A percentile compares a stretch with the other conserved stretches of the same genome.
phyloP scores from a whole-genome alignment of 306 rosid genomes.

The Cucurbita pepo region DNA sequence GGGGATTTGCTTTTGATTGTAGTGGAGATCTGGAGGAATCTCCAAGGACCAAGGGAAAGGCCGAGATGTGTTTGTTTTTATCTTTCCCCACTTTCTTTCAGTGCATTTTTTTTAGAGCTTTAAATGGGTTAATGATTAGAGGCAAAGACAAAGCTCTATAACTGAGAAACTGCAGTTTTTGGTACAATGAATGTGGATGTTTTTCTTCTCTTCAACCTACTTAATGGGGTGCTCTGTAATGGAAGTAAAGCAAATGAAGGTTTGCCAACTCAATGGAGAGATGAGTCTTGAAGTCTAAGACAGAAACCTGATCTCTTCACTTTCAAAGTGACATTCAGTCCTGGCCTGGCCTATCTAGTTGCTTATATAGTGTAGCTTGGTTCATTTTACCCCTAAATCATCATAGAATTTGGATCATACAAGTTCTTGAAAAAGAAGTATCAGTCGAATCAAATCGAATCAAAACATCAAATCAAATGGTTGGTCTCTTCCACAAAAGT shows the following conservation, averaged over 20 bases:
- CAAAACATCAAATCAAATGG: neutral
- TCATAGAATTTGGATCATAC: neutral
- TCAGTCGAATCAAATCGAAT: neutral
- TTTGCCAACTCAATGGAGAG: neutral
- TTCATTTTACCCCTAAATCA: neutral
- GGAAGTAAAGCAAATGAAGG: neutral
- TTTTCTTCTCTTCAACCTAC: neutral
- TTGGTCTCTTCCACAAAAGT: too few species aligned
- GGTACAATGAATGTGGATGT: neutral
- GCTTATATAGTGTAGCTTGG: neutral
- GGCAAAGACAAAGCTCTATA: neutral
- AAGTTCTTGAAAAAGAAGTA: neutral
- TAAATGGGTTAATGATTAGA: neutral
- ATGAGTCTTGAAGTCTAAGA: neutral
- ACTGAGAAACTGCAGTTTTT: neutral
- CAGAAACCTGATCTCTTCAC: neutral
- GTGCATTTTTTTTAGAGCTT: neutral
- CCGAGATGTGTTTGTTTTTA: neutral
- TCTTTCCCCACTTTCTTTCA: neutral
- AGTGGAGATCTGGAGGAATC: slow-evolving; percentile 6
- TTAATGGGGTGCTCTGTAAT: neutral
- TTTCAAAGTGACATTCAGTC: neutral
- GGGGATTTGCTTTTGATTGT: neutral
- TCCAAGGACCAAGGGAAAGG: slow-evolving; percentile 17
- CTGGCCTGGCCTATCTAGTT: neutral